These are phyloP conservation scores for Aquilaria malaccensis DNA, from an alignment of 345 rosid genomes.

Conservation along the genomic window DNA sequence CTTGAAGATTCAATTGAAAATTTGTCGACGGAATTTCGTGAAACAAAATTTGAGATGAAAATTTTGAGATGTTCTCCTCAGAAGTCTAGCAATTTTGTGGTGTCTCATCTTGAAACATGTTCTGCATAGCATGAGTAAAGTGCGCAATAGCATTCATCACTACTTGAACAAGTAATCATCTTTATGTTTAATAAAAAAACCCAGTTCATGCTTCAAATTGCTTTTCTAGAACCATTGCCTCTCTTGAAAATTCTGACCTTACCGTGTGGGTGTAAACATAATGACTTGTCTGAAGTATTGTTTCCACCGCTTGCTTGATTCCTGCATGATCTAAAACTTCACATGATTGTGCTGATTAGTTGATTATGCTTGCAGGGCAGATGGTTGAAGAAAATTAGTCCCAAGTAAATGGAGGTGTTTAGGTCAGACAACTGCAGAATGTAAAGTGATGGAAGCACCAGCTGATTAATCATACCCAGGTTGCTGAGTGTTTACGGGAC, in stretches of 20 bases:
- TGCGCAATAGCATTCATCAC: too few relatives aligned
- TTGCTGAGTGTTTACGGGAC: slow-evolving; percentile 1
- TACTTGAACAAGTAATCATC: too few relatives aligned
- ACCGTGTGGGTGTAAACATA: too few relatives aligned
- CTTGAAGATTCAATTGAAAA: neutral
- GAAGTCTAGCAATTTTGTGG: neutral
- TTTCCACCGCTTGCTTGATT: too few relatives aligned
- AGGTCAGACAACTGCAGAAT: neutral
- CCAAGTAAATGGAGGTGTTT: neutral
- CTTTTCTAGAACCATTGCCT: too few relatives aligned
- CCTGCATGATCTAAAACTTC: neutral
- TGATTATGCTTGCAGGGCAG: slow-evolving; percentile 3
- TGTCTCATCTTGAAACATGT: too few relatives aligned
- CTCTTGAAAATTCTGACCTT: too few relatives aligned
- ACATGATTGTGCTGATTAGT: neutral
- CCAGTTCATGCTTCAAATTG: too few relatives aligned
- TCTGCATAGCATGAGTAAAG: too few relatives aligned
- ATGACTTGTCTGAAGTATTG: too few relatives aligned
- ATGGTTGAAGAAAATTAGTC: neutral
- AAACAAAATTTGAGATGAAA: neutral
- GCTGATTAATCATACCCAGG: neutral
- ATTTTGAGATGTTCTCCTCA: neutral
- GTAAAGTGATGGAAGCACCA: neutral
- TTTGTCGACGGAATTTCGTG: neutral
- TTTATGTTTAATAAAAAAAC: too few relatives aligned